Percentiles rank a stretch among this genome's conserved stretches.
Evolutionary conservation across 139 green algal genomes (phyloP).

Genomic region (Nannochloris sp.): DNA sequence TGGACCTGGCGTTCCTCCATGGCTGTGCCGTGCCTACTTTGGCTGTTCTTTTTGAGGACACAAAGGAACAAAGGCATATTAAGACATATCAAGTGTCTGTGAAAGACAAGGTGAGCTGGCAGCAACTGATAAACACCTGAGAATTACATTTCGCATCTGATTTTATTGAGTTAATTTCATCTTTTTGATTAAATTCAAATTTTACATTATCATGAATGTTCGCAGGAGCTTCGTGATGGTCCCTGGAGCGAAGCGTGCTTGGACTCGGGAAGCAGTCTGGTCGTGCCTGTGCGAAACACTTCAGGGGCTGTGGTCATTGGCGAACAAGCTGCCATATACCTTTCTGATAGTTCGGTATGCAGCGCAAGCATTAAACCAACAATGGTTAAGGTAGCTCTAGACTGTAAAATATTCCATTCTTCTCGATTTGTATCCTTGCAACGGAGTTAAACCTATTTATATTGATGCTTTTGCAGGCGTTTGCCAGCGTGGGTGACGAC

Average conservation of each 20-base stretch:
- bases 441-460: too few relatives aligned
- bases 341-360: conserved; percentile 29
- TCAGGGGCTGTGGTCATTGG: conserved; percentile 80
- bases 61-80: conserved; percentile 75
- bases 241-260: conserved; percentile 77
- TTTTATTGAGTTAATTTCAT: not conserved
- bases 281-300: conserved; percentile 78
- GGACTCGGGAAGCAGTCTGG: conserved; percentile 53
- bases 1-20: conserved; percentile 67
- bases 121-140: not conserved
- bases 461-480: too few relatives aligned
- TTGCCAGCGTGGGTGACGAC: conserved; percentile 77
- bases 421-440: too few relatives aligned
- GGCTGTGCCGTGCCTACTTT: conserved; percentile 51
- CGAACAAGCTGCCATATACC: conserved; percentile 56
- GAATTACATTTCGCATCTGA: not conserved
- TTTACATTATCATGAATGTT: too few relatives aligned
- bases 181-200: not conserved
- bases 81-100: conserved; percentile 78
- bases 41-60: conserved; percentile 90
- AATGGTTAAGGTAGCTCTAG: too few relatives aligned
- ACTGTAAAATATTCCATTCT: too few relatives aligned
- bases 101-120: conserved; percentile 45
- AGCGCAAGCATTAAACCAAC: conserved; percentile 20
- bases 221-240: conserved; percentile 68